Evolutionary conservation across 371 early-diverging fungal genomes (phyloP).

Genomic region (Choanephora cucurbitarum): DNA sequence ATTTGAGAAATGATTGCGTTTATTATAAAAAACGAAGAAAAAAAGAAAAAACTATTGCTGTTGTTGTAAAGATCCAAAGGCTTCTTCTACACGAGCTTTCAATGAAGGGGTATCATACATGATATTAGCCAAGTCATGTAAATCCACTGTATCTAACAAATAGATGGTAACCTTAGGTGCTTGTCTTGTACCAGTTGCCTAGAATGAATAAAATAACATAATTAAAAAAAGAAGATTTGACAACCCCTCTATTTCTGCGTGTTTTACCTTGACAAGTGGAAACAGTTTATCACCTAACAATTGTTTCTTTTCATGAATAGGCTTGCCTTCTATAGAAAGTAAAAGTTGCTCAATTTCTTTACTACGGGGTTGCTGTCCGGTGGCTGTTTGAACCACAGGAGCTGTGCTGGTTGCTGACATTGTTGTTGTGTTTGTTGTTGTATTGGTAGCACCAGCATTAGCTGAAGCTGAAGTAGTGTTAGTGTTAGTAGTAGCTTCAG

Average conservation of each 20-base stretch:
- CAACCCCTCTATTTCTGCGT: too few species aligned
- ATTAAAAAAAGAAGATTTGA: slow-evolving; percentile 1
- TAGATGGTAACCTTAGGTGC: slow-evolving; percentile 49
- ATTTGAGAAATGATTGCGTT: background rate
- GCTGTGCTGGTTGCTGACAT: background rate
- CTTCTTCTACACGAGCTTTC: slow-evolving; percentile 31
- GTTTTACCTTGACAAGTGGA: slow-evolving; percentile 49
- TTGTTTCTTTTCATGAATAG: slow-evolving; percentile 41
- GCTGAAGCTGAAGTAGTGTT: slow-evolving; percentile 25
- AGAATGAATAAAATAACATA: background rate
- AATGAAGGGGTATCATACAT: slow-evolving; percentile 42
- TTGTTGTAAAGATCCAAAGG: slow-evolving; percentile 18
- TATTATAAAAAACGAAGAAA: slow-evolving; percentile 9
- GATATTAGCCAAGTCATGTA: slow-evolving; percentile 38
- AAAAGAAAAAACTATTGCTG: slow-evolving; percentile 9
- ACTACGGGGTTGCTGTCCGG: background rate
- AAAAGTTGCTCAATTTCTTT: slow-evolving; percentile 20
- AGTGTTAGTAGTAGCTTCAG: slow-evolving; percentile 12
- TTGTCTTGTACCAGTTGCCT: slow-evolving; percentile 42
- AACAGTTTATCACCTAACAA: slow-evolving; percentile 43
- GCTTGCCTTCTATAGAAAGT: slow-evolving; percentile 28
- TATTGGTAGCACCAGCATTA: background rate
- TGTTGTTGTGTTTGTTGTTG: background rate
- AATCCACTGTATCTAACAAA: slow-evolving; percentile 44
- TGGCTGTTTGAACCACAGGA: too few species aligned